Evolutionary conservation across 768 basidiomycete species (phyloP), one percentile per base, ranked within the genome.

Genomic region (Favolaschia claudopus): DNA sequence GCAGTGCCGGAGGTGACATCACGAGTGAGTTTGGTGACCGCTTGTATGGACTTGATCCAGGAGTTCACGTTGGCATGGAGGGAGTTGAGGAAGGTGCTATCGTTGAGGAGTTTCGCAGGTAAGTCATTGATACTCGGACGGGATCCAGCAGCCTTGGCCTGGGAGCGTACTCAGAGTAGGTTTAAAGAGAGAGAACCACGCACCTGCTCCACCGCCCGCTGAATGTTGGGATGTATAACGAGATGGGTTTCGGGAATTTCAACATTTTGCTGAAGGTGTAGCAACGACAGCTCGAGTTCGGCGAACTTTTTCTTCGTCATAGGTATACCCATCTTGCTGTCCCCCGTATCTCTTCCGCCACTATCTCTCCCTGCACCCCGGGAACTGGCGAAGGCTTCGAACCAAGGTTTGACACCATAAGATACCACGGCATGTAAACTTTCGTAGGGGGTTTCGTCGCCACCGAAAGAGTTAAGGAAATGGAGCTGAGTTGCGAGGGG

Each of bases 241-340:
- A 99, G 87, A 66, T 95, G 90, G 5, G 95, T 96, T 74, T 99
- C 95, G 1, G 97, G 97, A 49, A 99, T 99, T 78, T 99, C 97
- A 62, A 99, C 96, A 67, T 99, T 99, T 74, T 99, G 97, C 70
- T 99, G 96, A 6, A 99, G 83, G 71, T 99, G 97, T 2, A 99
- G 79, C 15, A 99, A 78, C 2, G 94, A 95, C 10, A 98, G 77
- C 73, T 99, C 96, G 53, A 99, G 88, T 68, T 99, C 97, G 8
- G 97, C 96, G 69, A 99, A 98, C 76, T 98, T 99, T 82, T 96
- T 96, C 85, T 98, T 99, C 42, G 96, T 95, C 84, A 97, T 93
- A 4, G 97, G 97, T 56, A 99, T 99, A 82, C 93, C 93, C 88
- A 93, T 91, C 75, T 94, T 92, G 39, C 81, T 84, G 70, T 95